phyloP scores from a whole-genome alignment of 139 green algal genomes.

The Micractinium conductrix region DNA sequence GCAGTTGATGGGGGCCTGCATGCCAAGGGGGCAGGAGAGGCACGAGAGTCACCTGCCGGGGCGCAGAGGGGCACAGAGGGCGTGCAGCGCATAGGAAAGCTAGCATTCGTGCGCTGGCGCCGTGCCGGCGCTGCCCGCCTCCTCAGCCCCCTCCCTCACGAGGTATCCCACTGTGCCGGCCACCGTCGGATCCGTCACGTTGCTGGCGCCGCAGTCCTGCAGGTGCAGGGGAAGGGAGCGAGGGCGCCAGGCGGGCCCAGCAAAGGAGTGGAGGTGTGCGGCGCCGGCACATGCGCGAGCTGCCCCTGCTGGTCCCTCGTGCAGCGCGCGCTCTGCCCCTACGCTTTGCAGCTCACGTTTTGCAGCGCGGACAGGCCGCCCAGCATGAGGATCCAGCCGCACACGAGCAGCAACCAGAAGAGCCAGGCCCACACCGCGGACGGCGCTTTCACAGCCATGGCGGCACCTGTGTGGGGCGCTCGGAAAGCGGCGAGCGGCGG shows the following conservation, averaged over 20 bases:
- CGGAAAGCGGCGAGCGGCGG: too few relatives aligned
- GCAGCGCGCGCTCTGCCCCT: neutral
- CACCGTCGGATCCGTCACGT: neutral
- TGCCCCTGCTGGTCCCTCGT: neutral
- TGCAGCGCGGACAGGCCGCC: constrained; percentile 8
- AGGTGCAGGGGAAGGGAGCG: neutral
- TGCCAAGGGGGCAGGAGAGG: too few relatives aligned
- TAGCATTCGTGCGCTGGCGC: neutral
- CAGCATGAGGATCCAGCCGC: constrained; percentile 31
- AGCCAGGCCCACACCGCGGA: constrained; percentile 22
- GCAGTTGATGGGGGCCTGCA: constrained; percentile 26
- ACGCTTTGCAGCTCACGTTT: neutral
- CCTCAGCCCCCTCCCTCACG: neutral
- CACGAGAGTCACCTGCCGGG: too few relatives aligned
- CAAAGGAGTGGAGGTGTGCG: too few relatives aligned
- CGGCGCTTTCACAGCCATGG: constrained; percentile 14
- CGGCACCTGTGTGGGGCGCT: too few relatives aligned
- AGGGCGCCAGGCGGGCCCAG: neutral
- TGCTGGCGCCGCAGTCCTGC: constrained; percentile 17
- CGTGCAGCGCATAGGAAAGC: neutral
- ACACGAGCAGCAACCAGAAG: constrained; percentile 5
- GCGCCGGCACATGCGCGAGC: neutral
- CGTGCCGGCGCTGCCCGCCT: neutral
- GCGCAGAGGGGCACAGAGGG: neutral
- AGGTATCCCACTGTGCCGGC: constrained; percentile 7